Evolutionary conservation across 148 eudicot genomes (phyloP).

Genomic region (Silene conica): DNA sequence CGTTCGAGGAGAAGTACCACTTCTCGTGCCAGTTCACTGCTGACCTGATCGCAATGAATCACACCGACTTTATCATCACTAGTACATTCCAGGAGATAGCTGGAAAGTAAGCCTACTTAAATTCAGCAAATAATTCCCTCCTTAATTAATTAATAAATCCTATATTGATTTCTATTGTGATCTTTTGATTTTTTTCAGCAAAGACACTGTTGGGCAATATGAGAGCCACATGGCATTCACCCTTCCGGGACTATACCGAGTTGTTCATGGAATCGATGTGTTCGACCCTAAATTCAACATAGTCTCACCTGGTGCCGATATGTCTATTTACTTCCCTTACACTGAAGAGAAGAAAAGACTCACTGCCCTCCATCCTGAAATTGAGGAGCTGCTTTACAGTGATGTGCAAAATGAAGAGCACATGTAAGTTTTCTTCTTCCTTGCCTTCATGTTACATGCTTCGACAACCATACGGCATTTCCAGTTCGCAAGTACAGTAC

Average conservation of each 20-base stretch:
- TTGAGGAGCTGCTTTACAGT: slow-evolving; percentile 83
- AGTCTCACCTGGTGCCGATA: slow-evolving; percentile 94
- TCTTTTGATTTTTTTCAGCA: slow-evolving; percentile 38
- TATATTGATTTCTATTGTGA: slow-evolving; percentile 6
- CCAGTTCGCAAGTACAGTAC: too few relatives aligned
- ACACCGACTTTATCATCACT: slow-evolving; percentile 95
- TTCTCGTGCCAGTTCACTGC: slow-evolving; percentile 95
- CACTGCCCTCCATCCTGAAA: slow-evolving; percentile 75
- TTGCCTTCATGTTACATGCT: neutral
- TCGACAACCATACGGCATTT: too few relatives aligned
- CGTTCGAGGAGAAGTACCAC: slow-evolving; percentile 91
- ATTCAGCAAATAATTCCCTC: neutral
- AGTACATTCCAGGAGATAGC: slow-evolving; percentile 99
- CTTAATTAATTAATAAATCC: neutral
- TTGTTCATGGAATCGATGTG: slow-evolving; percentile 92
- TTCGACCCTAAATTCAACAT: slow-evolving; percentile 98
- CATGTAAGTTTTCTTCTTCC: slow-evolving; percentile 40
- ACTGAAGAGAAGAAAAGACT: slow-evolving; percentile 74
- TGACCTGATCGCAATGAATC: slow-evolving; percentile 96
- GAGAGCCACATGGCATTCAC: slow-evolving; percentile 89
- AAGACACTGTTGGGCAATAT: slow-evolving; percentile 95
- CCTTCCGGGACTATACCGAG: slow-evolving; percentile 91
- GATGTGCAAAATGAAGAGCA: slow-evolving; percentile 77
- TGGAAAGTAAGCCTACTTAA: slow-evolving; percentile 57
- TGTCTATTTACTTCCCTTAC: slow-evolving; percentile 74